Base-by-base conservation (phyloP, 345 rosid species). In the Cardamine chenopodiifolia region DNA sequence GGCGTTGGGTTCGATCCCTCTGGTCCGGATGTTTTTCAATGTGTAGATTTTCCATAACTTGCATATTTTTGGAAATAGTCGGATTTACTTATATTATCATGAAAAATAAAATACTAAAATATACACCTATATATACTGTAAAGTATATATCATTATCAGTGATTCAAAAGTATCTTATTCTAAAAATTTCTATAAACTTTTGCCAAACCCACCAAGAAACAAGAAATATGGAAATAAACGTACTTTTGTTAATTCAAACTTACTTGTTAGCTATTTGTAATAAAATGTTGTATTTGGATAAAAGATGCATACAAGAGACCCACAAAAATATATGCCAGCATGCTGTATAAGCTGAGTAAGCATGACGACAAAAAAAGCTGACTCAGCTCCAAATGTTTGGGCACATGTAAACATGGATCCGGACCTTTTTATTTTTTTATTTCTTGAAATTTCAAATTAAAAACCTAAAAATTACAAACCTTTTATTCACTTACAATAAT, bases 331-430 rank as follows among this genome's bases (percentile, higher is more conserved):
- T 48, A 25, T 39, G 39, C 34, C 40, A 74, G 50, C 58, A 66
- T 74, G 42, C 48, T 49, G 73, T 56, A 49, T 39, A 14, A 28
- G 70, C 70, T 76, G 80, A 70, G 70, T 76, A 71, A 69, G 65
- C 32, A 6, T 26, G 29, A 26, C 29, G 29, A 26, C 29, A 26
- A 26, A 26, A 4, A 1, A 14, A 26, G 70, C 70, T 76, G 80
- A 70, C 66, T 76, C 75, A 70, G 70, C 32, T 76, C 80, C 80
- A 70, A 66, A 66, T 76, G 71, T 70, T 47, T 62, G 26, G 50
- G 50, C 75, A 69, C 75, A 76, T 62, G 70, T 76, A 68, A 61
- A 31, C 79, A 75, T 59, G 73, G 32, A 55, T 62, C 62, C 18
- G 13, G 17, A 19, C 73, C 66, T n/a, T 26, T 61, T 59, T 25